phyloP scores from a whole-genome alignment of 2,329 filamentous ascomycete species.

The Aurifilum marmelostoma region DNA sequence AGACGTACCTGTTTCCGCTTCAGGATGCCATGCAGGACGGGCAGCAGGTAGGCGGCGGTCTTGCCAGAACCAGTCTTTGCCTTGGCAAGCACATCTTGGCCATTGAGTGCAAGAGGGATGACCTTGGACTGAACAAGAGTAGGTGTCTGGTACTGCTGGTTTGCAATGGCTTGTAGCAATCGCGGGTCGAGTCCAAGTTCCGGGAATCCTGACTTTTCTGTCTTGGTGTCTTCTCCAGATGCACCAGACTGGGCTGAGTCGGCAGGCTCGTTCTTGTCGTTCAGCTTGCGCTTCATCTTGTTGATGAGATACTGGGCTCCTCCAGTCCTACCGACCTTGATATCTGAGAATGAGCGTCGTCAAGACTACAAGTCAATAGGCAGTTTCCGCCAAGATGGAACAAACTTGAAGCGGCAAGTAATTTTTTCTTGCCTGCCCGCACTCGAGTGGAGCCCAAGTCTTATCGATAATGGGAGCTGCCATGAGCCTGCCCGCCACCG shows the following conservation, averaged over 20 bases:
- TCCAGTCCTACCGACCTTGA: neutral
- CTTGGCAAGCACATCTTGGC: slow-evolving; percentile 87
- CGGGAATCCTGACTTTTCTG: slow-evolving; percentile 63
- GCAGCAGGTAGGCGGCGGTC: slow-evolving; percentile 92
- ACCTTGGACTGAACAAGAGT: slow-evolving; percentile 88
- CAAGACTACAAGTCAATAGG: slow-evolving; percentile 7
- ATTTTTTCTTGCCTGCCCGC: slow-evolving; percentile 6
- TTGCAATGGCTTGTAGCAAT: slow-evolving; percentile 81
- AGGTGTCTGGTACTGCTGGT: slow-evolving; percentile 81
- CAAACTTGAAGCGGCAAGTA: neutral
- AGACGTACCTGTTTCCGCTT: slow-evolving; percentile 69
- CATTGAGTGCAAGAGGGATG: slow-evolving; percentile 84
- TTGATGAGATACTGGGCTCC: neutral
- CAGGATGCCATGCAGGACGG: slow-evolving; percentile 82
- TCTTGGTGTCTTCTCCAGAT: slow-evolving; percentile 32
- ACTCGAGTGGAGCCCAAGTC: neutral
- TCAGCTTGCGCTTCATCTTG: slow-evolving; percentile 65
- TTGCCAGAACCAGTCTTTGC: slow-evolving; percentile 96
- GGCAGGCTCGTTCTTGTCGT: slow-evolving; percentile 55
- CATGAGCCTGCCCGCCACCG: neutral
- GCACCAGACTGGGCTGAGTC: slow-evolving; percentile 34
- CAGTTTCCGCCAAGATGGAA: slow-evolving; percentile 1
- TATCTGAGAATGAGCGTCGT: slow-evolving; percentile 13
- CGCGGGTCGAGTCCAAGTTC: slow-evolving; percentile 81
- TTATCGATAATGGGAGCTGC: slow-evolving; percentile 1